A percentile compares a stretch with the other conserved stretches of the same genome.
Conservation (phyloP, 305 asterid species). For the Monarda citriodora region DNA sequence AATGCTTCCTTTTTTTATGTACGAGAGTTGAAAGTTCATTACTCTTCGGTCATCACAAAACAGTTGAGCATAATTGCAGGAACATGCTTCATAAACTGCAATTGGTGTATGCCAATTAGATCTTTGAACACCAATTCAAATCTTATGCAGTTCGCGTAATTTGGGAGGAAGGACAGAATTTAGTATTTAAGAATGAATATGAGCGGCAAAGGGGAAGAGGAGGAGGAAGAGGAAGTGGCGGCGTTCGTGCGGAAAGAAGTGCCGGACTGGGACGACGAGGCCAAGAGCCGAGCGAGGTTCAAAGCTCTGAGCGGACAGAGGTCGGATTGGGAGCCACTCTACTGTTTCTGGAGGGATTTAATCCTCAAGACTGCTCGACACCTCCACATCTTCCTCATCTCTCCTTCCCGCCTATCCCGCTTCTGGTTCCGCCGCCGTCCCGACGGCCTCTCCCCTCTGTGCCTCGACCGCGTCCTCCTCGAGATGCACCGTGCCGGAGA, state of each 20-base stretch:
- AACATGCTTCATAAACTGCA: no score
- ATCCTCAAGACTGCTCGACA: conserved; percentile 74
- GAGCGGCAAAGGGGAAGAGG: conserved; percentile 21
- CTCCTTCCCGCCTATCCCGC: conserved; percentile 53
- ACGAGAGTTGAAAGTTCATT: no score
- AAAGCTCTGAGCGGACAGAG: conserved; percentile 90
- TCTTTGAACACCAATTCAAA: no score
- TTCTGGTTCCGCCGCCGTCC: conserved; percentile 70
- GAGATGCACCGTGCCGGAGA: conserved; percentile 83
- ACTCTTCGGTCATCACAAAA: no score
- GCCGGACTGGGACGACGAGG: conserved; percentile 73
- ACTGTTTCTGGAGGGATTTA: conserved; percentile 77
- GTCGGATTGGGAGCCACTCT: conserved; percentile 78
- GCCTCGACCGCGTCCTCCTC: conserved; percentile 68
- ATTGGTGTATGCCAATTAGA: no score
- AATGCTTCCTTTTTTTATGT: no score
- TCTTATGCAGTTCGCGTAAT: no score
- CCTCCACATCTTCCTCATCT: conserved; percentile 50
- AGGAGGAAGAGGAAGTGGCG: conserved; percentile 28
- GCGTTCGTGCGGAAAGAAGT: conserved; percentile 52
- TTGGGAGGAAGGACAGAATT: no score
- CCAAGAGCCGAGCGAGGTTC: conserved; percentile 47
- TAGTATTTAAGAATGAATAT: conserved; percentile 2
- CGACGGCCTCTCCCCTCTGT: conserved; percentile 67
- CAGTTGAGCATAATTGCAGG: no score